Evolutionary conservation across 208 protist species (phyloP), one percentile per base, ranked within the genome.

Genomic region (Leptomonas pyrrhocoris): DNA sequence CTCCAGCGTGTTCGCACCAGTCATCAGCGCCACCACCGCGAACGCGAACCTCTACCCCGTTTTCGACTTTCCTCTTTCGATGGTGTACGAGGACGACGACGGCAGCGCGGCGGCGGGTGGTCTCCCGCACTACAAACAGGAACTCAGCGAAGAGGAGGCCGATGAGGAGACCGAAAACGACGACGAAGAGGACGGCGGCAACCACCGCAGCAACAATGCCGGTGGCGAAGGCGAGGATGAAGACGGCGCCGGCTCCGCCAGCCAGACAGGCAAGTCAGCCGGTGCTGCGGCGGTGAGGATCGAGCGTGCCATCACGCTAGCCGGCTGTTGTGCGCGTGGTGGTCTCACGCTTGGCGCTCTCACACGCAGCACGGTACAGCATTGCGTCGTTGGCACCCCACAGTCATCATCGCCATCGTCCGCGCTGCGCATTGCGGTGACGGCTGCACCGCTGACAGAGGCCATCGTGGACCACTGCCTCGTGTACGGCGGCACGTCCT

Each of bases 371-470:
- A 70, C 66, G 9, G 34, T 95, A 3, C 75, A 72, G 0, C 87
- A 95, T 70, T 89, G 86, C 63, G 85, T 92, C 3, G 59, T 95
- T 31, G 90, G 90, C 53, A 57, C 68, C 18, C 81, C 79, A 27
- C 36, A 68, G 53, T 48, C 49, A 15, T 30, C 60, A n/a, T 15
- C 45, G 27, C 12, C 45, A 13, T 16, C 66, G 1, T 18, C 63
- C 31, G 19, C 45, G 21, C 28, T 58, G 18, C 65, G 54, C 48
- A 83, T 80, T n/a, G 89, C 86, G 2, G 19, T 94, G 51, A 74
- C 80, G 27, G 79, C 76, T 2, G 84, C 86, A 38, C 75, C 89
- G 25, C 75, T 94, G 27, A 77, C 77, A 8, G 85, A 89, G 66
- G 83, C 78, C 18, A 16, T 72, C 12, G 50, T 92, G 23, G 75